Conservation (phyloP, 2,329 filamentous ascomycete genomes). For the Colletotrichum abscissum region DNA sequence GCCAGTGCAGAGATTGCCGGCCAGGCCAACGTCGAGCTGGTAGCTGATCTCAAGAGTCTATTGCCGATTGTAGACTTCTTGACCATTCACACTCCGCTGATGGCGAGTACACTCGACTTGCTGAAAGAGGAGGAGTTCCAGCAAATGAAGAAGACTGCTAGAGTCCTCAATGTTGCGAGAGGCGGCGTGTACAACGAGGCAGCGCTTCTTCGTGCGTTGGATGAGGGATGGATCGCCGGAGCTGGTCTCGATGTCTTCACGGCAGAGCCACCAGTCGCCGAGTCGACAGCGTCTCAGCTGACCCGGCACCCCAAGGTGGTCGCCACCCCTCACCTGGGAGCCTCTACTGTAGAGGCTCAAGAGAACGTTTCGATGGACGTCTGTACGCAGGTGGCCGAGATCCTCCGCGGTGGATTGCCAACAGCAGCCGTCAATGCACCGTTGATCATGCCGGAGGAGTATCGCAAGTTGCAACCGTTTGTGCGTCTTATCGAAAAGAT, state of each 20-base stretch:
- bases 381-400: conserved; percentile 81
- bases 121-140: conserved; percentile 74
- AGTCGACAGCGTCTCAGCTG: conserved; percentile 70
- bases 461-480: conserved; percentile 80
- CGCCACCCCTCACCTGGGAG: conserved; percentile 82
- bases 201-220: conserved; percentile 76
- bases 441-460: conserved; percentile 84
- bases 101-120: conserved; percentile 81
- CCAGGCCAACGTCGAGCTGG: conserved; percentile 73
- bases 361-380: conserved; percentile 88
- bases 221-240: conserved; percentile 78
- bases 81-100: conserved; percentile 83
- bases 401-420: conserved; percentile 78
- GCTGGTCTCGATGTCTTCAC: conserved; percentile 87
- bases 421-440: conserved; percentile 84
- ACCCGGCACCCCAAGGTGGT: conserved; percentile 78
- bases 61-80: conserved; percentile 79
- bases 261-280: conserved; percentile 70
- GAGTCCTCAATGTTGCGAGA: conserved; percentile 82
- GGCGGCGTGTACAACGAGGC: conserved; percentile 85
- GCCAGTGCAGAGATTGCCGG: conserved; percentile 78
- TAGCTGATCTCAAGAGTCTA: conserved; percentile 68
- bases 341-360: conserved; percentile 84
- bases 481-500: conserved; percentile 83
- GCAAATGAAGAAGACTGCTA: conserved; percentile 78